These are phyloP conservation scores for Phylloporus sp. DNA, from an alignment of 768 basidiomycete species.

Conservation along the genomic window DNA sequence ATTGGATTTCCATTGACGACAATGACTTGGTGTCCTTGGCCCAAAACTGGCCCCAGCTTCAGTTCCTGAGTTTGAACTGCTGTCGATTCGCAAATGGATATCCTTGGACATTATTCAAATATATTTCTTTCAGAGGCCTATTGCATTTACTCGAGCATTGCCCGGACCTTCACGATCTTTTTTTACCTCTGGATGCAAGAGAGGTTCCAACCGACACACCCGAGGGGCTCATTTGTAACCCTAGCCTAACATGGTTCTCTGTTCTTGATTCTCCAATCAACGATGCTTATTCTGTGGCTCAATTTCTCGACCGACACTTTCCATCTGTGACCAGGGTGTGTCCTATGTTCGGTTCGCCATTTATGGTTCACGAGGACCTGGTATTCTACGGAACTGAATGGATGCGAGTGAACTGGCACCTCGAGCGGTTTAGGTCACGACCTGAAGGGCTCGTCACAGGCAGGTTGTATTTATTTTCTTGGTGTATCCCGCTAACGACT, in stretches of 20 bases:
- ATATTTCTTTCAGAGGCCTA: slow-evolving; percentile 1
- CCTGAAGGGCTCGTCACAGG: not conserved
- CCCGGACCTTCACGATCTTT: not conserved
- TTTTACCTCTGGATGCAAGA: not conserved
- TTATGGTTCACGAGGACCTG: not conserved
- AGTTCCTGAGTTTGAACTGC: not conserved
- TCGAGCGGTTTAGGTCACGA: not conserved
- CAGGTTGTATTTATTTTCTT: not conserved
- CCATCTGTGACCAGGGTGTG: not conserved
- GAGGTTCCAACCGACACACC: not conserved
- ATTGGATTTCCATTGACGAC: slow-evolving; percentile 5
- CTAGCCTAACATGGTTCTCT: not conserved
- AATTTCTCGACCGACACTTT: not conserved
- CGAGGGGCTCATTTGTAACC: not conserved
- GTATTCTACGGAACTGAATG: not conserved
- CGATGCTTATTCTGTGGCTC: not conserved
- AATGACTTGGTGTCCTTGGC: not conserved
- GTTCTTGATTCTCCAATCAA: not conserved
- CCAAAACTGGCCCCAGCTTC: slow-evolving; percentile 3
- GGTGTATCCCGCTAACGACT: not conserved
- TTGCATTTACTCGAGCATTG: not conserved
- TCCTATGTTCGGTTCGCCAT: not conserved
- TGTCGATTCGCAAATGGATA: not conserved
- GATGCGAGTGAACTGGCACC: not conserved
- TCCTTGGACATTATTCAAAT: not conserved